phyloP scores from a whole-genome alignment of 176 grass and related monocot species.

The Musa itinerans region DNA sequence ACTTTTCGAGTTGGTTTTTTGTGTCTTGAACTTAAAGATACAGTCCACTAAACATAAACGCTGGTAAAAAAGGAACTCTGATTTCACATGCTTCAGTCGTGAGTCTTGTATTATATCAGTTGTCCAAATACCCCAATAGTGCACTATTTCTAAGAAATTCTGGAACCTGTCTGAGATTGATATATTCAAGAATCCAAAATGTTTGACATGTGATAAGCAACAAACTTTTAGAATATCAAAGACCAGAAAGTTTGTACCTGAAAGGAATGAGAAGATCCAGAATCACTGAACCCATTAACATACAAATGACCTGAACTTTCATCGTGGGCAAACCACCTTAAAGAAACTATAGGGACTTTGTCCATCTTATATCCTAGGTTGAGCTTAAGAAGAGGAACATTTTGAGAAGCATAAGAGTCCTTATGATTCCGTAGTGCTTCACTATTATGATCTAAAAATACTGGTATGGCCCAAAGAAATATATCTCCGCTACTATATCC shows the following conservation, averaged over 20 bases:
- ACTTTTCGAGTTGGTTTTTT: too few relatives aligned
- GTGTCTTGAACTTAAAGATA: too few relatives aligned
- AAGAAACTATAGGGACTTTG: conserved; percentile 62
- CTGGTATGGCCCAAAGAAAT: conserved; percentile 65
- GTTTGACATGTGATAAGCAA: not conserved
- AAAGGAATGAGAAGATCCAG: conserved; percentile 36
- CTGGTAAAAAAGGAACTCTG: too few relatives aligned
- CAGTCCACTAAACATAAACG: too few relatives aligned
- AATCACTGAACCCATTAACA: conserved; percentile 68
- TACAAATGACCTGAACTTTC: conserved; percentile 60
- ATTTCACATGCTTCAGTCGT: too few relatives aligned
- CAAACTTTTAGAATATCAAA: not conserved
- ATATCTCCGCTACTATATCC: conserved; percentile 76
- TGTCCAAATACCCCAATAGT: too few relatives aligned
- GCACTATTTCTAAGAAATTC: too few relatives aligned
- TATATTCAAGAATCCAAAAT: not conserved
- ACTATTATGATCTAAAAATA: conserved; percentile 36
- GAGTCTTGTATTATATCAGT: too few relatives aligned
- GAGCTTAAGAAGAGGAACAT: conserved; percentile 74
- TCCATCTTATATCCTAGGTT: conserved; percentile 91
- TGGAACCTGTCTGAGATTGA: not conserved
- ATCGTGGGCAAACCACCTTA: conserved; percentile 53
- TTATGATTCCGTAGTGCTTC: conserved; percentile 19
- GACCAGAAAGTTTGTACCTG: conserved; percentile 35
- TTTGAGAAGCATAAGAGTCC: conserved; percentile 29